Evolutionary conservation across 2,329 filamentous ascomycete species (phyloP), one percentile per base, ranked within the genome.

Genomic region (Pseudogymnoascus sp.): DNA sequence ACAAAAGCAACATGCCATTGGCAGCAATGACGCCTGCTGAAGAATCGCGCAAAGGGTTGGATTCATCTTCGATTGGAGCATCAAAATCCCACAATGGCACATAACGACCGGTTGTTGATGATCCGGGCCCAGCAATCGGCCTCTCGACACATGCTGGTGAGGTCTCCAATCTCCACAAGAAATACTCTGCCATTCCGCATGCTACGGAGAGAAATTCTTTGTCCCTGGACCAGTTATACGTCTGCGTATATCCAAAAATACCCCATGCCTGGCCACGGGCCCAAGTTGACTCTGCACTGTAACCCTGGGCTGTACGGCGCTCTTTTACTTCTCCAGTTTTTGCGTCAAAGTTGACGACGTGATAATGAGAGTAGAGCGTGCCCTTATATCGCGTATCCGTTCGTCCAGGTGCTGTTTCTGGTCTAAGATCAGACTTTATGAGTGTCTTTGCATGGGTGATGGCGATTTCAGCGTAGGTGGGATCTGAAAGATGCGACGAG

Each of bases 331-430:
- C 66, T 0, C 80, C 79, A 0, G 73, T 78, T 0, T 63, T 64
- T 0, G 79, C 76, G 12, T 78, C 70, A 16, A 82, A 72, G 62
- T 83, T 80, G 29, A 77, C 75, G 11, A 82, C 75, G 63, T 82
- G 80, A 61, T 69, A 72, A 2, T 75, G 77, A 61, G 73, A 75
- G 66, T 73, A 78, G 8, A 52, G 45, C 14, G 10, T 31, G 26
- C 45, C 45, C 26, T 52, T 52, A 73, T 35, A 10, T 16, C 45
- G 23, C 14, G 45, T 65, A 65, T 3, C 70, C 70, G 8, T 63
- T 65, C 31, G 64, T 52, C 2, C 68, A 68, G 29, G 29, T 61
- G 52, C 41, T n/a, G 14, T 10, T 61, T 75, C 71, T 19, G 67
- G 63, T 7, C 74, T 72, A 0, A 77, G 66, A 61, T 74, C 73